Conservation (phyloP, 345 rosid genomes). For the Xanthoceras sorbifolium region DNA sequence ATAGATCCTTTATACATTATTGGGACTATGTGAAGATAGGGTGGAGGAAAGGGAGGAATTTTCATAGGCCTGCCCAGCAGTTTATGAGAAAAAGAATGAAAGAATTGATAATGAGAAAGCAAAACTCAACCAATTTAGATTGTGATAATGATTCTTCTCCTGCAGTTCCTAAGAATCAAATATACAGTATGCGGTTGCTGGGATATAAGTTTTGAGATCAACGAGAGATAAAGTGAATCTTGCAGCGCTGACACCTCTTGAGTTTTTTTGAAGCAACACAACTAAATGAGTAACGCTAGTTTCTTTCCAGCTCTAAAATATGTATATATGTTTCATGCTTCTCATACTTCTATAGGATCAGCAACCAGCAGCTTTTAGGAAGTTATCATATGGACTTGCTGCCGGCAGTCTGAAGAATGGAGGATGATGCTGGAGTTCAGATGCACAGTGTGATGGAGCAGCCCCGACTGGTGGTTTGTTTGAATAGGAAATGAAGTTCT, state of each 20-base stretch:
- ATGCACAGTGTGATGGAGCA: slow-evolving; percentile 37
- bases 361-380: slow-evolving; percentile 83
- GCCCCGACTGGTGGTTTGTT: slow-evolving; percentile 22
- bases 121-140: slow-evolving; percentile 2
- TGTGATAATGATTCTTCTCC: not conserved
- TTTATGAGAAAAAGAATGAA: not conserved
- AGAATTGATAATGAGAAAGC: not conserved
- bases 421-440: slow-evolving; percentile 46
- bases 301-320: not conserved
- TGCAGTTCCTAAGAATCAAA: not conserved
- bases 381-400: slow-evolving; percentile 67
- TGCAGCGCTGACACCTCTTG: slow-evolving; percentile 6
- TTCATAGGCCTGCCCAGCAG: not conserved
- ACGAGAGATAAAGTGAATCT: not conserved
- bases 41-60: not conserved
- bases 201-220: not conserved
- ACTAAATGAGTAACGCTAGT: not conserved
- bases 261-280: not conserved
- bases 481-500: slow-evolving; percentile 22
- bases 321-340: not conserved
- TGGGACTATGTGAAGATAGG: not conserved
- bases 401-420: slow-evolving; percentile 54
- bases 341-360: slow-evolving; percentile 26
- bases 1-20: not conserved
- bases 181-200: not conserved